Percentiles rank a stretch among this genome's conserved stretches.
Evolutionary conservation across 495 filamentous ascomycete species (phyloP).

Genomic region (Penicillium subrubescens): DNA sequence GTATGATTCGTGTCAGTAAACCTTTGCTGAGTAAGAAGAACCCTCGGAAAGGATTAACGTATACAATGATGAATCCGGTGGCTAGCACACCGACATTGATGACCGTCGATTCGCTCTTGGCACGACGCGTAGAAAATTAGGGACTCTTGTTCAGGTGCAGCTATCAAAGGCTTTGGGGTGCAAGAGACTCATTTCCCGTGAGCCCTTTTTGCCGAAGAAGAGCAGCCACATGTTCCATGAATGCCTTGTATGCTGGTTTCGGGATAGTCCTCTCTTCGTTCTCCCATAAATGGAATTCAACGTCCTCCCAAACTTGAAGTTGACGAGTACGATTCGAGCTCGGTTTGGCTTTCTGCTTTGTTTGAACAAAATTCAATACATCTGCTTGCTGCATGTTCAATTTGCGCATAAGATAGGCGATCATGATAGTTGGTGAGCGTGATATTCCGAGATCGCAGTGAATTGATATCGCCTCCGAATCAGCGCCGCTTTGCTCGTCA

Average conservation of each 20-base stretch:
- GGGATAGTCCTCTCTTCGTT: constrained; percentile 29
- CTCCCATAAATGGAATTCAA: constrained; percentile 39
- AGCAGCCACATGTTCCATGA: constrained; percentile 23
- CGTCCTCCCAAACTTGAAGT: constrained; percentile 35
- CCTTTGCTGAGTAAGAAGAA: too few species aligned
- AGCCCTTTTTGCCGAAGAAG: constrained; percentile 12
- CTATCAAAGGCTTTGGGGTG: constrained; percentile 12
- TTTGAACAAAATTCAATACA: constrained; percentile 21
- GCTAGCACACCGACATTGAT: too few species aligned
- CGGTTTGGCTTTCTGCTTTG: constrained; percentile 28
- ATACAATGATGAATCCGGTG: too few species aligned
- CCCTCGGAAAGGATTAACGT: too few species aligned
- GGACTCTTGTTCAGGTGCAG: too few species aligned
- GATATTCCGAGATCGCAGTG: constrained; percentile 42
- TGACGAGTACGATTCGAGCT: constrained; percentile 31
- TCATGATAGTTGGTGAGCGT: constrained; percentile 37
- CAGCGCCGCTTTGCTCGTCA: constrained; percentile 11
- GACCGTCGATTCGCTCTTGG: too few species aligned
- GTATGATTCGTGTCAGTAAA: too few species aligned
- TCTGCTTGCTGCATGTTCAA: constrained; percentile 9
- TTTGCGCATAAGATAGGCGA: constrained; percentile 26
- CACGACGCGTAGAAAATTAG: too few species aligned
- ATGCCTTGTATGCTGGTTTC: constrained; percentile 32
- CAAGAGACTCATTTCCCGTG: constrained; percentile 11
- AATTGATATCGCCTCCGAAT: constrained; percentile 30